Evolutionary conservation across 1,284 basidiomycete species (phyloP).

Genomic region (Coriolopsis trogii): DNA sequence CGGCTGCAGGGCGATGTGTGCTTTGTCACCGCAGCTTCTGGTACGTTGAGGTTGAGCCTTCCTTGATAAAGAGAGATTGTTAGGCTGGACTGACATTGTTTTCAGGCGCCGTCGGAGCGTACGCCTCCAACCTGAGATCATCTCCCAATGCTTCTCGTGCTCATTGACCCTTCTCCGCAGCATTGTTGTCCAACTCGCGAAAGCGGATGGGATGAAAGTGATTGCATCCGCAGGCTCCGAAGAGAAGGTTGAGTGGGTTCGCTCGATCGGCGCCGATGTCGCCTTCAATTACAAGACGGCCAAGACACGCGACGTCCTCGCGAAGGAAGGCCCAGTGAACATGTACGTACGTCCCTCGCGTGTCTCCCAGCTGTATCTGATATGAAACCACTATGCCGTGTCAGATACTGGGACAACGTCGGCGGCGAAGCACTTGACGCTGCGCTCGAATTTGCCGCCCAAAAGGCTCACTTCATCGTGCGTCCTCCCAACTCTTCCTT

Average conservation of each 20-base stretch:
- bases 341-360: slow-evolving; percentile 34
- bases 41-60: slow-evolving; percentile 1
- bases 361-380: slow-evolving; percentile 15
- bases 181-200: slow-evolving; percentile 61
- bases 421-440: slow-evolving; percentile 68
- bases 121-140: not conserved
- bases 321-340: slow-evolving; percentile 57
- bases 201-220: slow-evolving; percentile 63
- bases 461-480: slow-evolving; percentile 55
- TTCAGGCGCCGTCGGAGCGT: slow-evolving; percentile 26
- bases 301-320: slow-evolving; percentile 52
- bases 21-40: slow-evolving; percentile 29
- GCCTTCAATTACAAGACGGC: slow-evolving; percentile 75
- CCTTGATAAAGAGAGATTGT: not conserved
- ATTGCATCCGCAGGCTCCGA: slow-evolving; percentile 74
- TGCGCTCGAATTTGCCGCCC: slow-evolving; percentile 51
- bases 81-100: not conserved
- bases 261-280: slow-evolving; percentile 64
- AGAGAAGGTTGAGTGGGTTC: slow-evolving; percentile 68
- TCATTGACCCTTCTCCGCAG: slow-evolving; percentile 19
- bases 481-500: no score
- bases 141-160: not conserved
- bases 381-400: not conserved
- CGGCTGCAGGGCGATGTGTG: slow-evolving; percentile 26
- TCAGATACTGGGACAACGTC: slow-evolving; percentile 58